Conservation (phyloP, 768 basidiomycete genomes). For the Boletus rubropictus region DNA sequence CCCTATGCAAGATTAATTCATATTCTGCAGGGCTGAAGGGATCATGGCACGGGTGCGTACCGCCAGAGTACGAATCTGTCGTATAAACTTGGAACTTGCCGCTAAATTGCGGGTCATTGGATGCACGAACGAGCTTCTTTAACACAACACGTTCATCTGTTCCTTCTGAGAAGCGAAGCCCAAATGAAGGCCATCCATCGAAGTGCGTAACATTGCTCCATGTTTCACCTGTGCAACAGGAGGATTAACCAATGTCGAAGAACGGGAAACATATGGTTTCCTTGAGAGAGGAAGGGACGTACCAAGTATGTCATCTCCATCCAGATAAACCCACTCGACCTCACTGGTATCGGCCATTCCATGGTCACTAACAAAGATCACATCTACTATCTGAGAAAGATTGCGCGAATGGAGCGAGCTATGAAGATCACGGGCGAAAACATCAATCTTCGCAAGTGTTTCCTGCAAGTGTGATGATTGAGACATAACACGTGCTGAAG, state of each 20-base stretch:
- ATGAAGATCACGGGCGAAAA: conserved; percentile 68
- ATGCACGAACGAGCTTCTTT: conserved; percentile 47
- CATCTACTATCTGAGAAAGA: conserved; percentile 75
- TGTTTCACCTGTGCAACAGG: conserved; percentile 13
- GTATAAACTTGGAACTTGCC: conserved; percentile 59
- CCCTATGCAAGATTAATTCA: conserved; percentile 2
- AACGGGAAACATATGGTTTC: not conserved
- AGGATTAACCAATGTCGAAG: not conserved
- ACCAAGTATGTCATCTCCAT: conserved; percentile 39
- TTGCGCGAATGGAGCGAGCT: conserved; percentile 61
- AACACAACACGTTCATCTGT: conserved; percentile 56
- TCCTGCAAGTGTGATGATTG: conserved; percentile 32
- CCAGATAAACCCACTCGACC: conserved; percentile 69
- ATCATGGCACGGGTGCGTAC: conserved; percentile 1
- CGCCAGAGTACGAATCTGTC: conserved; percentile 21
- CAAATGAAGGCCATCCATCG: conserved; percentile 89
- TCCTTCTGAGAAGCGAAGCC: conserved; percentile 63
- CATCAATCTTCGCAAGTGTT: conserved; percentile 63
- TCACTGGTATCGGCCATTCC: conserved; percentile 91
- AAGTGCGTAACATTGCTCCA: conserved; percentile 42
- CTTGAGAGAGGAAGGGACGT: not conserved
- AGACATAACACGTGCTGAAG: not conserved
- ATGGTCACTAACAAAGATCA: conserved; percentile 86
- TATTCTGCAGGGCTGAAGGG: not conserved
- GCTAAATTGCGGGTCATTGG: conserved; percentile 36